Base-by-base conservation (phyloP, 805 yeast genomes). In the Wickerhamiella vanderwaltii region DNA sequence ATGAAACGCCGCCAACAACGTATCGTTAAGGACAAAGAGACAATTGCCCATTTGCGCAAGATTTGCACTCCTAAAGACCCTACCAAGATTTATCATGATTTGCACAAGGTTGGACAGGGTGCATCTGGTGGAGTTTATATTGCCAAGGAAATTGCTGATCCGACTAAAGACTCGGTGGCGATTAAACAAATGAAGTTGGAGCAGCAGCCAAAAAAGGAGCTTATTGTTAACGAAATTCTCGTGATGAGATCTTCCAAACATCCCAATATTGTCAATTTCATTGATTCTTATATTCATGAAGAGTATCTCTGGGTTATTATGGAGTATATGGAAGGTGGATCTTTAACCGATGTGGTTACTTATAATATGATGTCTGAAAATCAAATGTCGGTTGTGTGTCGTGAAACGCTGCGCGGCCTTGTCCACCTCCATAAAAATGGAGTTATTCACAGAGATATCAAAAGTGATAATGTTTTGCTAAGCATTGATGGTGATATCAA, bases 271-370 rank as follows among this genome's bases (percentile, higher is more conserved):
- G 98, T 91, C 45, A 91, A 91, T 60, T 91, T 84, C 58, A 75
- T 88, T 46, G 94, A 88, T 55, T 77, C 95, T 0, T 91, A 77
- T 58, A 63, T 82, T 43, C 83, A 82, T 34, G 40, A 46, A 20
- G 61, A 63, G 24, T 67, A 64, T 41, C 67, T 91, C 43, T 91
- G 98, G 98, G 97, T 91, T 7, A 77, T 91, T 16, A 91, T 91
- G 98, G 98, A 91, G 62, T 91, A 84, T 58, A 91, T 91, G 98
- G 96, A 91, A 60, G 98, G 98, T 47, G 98, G 98, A 2, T 79
- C 94, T 0, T 67, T 91, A 51, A 88, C 98, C 0, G 98, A 91
- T 62, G 88, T 91, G 25, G 94, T 91, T 13, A 84, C 94, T 0
- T 87, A 87, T 58, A 79, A 79, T 40, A 76, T 91, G 80, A 50